phyloP scores from a whole-genome alignment of 176 grass and related monocot species.

The Lolium rigidum region DNA sequence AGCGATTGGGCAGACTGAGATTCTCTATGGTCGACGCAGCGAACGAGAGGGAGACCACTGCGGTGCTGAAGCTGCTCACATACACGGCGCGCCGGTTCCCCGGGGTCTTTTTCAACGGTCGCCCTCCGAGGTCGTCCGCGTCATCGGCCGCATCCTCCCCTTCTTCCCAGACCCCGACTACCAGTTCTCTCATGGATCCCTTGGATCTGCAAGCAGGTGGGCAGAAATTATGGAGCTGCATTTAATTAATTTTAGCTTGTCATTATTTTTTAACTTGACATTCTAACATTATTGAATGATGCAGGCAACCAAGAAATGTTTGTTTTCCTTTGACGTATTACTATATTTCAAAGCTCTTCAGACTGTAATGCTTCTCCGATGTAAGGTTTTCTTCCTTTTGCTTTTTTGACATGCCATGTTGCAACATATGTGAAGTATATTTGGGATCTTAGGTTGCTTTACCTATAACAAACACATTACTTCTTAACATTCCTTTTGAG shows the following conservation, averaged over 20 bases:
- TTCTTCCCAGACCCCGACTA: constrained; percentile 81
- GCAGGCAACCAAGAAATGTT: constrained; percentile 54
- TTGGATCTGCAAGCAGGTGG: constrained; percentile 88
- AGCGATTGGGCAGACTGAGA: neutral
- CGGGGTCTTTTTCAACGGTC: constrained; percentile 83
- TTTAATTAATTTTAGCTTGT: constrained; percentile 23
- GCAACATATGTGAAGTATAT: constrained; percentile 27
- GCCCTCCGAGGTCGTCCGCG: constrained; percentile 73
- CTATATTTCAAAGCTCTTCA: constrained; percentile 85
- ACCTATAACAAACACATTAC: constrained; percentile 19
- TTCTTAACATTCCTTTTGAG: constrained; percentile 26
- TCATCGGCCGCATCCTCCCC: constrained; percentile 79
- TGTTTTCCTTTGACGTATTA: constrained; percentile 52
- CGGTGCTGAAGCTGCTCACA: constrained; percentile 78
- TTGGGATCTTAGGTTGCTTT: constrained; percentile 35
- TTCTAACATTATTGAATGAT: constrained; percentile 44
- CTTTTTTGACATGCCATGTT: constrained; percentile 39
- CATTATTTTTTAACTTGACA: constrained; percentile 26
- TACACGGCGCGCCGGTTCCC: constrained; percentile 76
- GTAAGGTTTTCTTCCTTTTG: constrained; percentile 46
- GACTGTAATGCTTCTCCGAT: too few relatives aligned
- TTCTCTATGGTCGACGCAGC: constrained; percentile 39
- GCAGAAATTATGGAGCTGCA: neutral
- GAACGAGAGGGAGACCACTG: constrained; percentile 69
- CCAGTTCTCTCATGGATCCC: constrained; percentile 81